These are phyloP conservation scores for Funneliformis caledonium DNA, from an alignment of 371 early-diverging fungal genomes.

Conservation along the genomic window DNA sequence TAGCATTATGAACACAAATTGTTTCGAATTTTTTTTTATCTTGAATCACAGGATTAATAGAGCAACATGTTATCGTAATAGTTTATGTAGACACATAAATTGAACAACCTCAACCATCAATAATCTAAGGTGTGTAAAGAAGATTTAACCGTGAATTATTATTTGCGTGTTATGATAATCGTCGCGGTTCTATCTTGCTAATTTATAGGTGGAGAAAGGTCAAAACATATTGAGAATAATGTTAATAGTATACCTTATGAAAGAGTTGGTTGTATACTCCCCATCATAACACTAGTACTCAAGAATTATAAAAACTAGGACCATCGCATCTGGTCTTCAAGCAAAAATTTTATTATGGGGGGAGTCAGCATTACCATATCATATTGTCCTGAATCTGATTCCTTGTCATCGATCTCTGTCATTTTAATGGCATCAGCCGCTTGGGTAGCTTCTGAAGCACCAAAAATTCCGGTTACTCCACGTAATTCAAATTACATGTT, in stretches of 20 bases:
- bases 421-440: too few species aligned
- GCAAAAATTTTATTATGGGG: slow-evolving; percentile 37
- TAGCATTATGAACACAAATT: not conserved
- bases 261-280: slow-evolving; percentile 14
- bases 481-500: too few species aligned
- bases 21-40: not conserved
- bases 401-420: too few species aligned
- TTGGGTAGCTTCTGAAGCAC: too few species aligned
- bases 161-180: not conserved
- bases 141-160: not conserved
- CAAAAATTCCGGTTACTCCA: too few species aligned
- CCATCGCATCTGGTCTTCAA: not conserved
- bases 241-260: not conserved
- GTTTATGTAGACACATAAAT: not conserved
- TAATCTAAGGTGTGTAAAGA: not conserved
- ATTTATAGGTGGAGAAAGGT: not conserved
- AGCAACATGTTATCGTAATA: too few species aligned
- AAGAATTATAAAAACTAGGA: not conserved
- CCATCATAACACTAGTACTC: not conserved
- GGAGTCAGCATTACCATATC: slow-evolving; percentile 24
- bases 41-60: not conserved
- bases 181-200: not conserved
- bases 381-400: too few species aligned
- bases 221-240: slow-evolving; percentile 1
- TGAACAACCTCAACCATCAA: not conserved